Conservation (phyloP, 352 stramenopile genomes). For the Phytophthora vignae region DNA sequence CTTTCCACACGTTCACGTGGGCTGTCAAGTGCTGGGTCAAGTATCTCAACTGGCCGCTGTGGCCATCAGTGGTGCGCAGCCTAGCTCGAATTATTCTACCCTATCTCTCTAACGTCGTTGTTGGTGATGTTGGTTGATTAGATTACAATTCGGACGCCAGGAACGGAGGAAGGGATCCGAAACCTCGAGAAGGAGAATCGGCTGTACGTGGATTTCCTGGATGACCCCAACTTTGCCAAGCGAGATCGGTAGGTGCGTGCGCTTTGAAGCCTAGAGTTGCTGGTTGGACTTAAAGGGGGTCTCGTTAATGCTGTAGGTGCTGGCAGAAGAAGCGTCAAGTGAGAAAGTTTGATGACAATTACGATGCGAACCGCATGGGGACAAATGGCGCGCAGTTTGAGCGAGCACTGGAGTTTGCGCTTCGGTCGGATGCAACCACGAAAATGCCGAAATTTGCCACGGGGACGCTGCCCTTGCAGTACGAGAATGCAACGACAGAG, state of each 20-base stretch:
- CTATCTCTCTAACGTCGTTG: background rate
- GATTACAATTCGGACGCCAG: constrained; percentile 69
- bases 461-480: constrained; percentile 40
- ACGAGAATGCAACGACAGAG: constrained; percentile 24
- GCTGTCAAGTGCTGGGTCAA: constrained; percentile 82
- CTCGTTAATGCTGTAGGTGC: constrained; percentile 19
- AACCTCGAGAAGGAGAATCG: constrained; percentile 49
- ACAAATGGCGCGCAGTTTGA: constrained; percentile 45
- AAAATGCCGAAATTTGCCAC: constrained; percentile 40
- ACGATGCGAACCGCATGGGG: constrained; percentile 34
- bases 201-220: constrained; percentile 68
- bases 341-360: constrained; percentile 30
- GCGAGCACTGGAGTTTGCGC: constrained; percentile 24
- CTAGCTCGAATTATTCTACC: background rate
- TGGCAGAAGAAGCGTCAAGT: constrained; percentile 41
- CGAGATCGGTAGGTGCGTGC: constrained; percentile 37
- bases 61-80: constrained; percentile 62
- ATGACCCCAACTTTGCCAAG: constrained; percentile 45
- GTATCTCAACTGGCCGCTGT: constrained; percentile 80
- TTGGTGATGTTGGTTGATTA: constrained; percentile 19
- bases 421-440: constrained; percentile 37
- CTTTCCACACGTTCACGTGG: constrained; percentile 82
- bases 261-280: background rate
- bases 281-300: background rate
- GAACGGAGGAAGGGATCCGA: constrained; percentile 39